Evolutionary conservation across 106 monocot genomes (phyloP).

Genomic region (Dioscorea alata): DNA sequence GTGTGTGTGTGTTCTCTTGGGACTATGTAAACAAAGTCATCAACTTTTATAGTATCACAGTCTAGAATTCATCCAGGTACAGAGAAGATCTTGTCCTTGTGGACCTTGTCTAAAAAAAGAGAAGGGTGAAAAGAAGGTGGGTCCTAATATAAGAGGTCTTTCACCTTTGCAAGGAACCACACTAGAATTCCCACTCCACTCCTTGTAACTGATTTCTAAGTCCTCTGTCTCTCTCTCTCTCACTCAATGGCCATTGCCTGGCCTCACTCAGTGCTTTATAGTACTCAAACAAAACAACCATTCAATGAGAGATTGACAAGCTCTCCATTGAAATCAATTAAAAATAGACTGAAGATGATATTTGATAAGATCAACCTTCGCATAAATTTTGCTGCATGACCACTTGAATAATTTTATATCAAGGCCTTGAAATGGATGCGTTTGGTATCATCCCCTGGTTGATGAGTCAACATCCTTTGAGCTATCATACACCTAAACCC

Average conservation of each 20-base stretch:
- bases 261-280: background rate
- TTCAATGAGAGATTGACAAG: background rate
- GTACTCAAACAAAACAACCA: background rate
- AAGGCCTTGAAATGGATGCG: conserved; percentile 18
- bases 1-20: background rate
- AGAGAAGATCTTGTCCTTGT: conserved; percentile 42
- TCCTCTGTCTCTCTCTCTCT: no score
- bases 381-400: background rate
- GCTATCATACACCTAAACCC: conserved; percentile 38
- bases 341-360: no score
- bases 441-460: conserved; percentile 37
- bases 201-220: conserved; percentile 20
- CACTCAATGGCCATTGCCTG: conserved; percentile 19
- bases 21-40: background rate
- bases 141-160: conserved; percentile 1
- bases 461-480: conserved; percentile 43
- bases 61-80: conserved; percentile 22
- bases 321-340: background rate
- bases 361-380: background rate
- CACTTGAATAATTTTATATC: conserved; percentile 6
- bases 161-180: background rate
- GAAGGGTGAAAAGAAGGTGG: background rate
- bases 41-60: conserved; percentile 17
- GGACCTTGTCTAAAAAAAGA: conserved; percentile 12
- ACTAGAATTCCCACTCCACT: conserved; percentile 39